These are phyloP conservation scores for Ceratocystis eucalypticola DNA, from an alignment of 2,329 filamentous ascomycete species.

Conservation along the genomic window DNA sequence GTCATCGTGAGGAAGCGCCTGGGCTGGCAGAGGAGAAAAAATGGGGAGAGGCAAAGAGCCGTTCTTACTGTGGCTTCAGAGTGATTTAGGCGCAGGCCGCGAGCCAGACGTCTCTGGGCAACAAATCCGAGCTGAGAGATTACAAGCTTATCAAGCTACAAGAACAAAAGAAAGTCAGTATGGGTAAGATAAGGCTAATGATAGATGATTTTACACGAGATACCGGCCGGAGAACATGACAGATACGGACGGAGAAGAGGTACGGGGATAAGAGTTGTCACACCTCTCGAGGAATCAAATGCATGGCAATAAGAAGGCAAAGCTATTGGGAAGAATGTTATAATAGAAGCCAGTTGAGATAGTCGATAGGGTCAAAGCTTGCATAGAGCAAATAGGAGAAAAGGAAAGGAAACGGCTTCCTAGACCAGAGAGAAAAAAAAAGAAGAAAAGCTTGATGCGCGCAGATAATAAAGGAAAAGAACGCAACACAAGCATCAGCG, in stretches of 20 bases:
- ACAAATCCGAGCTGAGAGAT: conserved; percentile 80
- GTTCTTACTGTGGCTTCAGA: conserved; percentile 61
- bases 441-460: neutral
- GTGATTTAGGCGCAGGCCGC: conserved; percentile 82
- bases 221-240: neutral
- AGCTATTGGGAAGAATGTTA: too few species aligned
- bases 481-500: neutral
- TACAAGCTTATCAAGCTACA: conserved; percentile 84
- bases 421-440: conserved; percentile 1
- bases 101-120: conserved; percentile 74
- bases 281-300: conserved; percentile 38
- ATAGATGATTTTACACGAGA: neutral
- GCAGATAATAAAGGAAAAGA: neutral
- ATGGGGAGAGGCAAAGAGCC: neutral
- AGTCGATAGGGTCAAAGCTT: too few species aligned
- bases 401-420: neutral
- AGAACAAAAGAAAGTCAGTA: conserved; percentile 9
- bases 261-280: conserved; percentile 20
- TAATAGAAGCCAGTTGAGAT: too few species aligned
- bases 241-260: neutral
- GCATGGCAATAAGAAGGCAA: conserved; percentile 26
- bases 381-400: neutral
- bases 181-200: too few species aligned
- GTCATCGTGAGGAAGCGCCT: conserved; percentile 16
- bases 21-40: neutral